A percentile compares a stretch with the other conserved stretches of the same genome.
phyloP scores from a whole-genome alignment of 305 asterid species.

The Plantago coronopus region DNA sequence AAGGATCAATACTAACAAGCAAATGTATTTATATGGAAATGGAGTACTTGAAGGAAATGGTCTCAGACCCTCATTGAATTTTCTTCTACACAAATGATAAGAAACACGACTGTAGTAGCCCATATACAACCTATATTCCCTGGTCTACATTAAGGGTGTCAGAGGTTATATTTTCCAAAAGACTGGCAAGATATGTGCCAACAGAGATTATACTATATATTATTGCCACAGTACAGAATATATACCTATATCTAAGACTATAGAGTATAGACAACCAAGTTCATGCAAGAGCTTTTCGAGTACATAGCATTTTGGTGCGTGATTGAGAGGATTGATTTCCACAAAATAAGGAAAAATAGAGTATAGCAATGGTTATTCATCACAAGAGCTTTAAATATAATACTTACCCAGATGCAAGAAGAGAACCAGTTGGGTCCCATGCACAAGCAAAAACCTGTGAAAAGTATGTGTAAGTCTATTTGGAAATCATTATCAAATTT shows the following conservation, averaged over 20 bases:
- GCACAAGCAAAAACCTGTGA: constrained; percentile 96
- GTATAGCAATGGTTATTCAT: constrained; percentile 13
- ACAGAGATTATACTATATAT: background rate
- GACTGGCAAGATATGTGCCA: background rate
- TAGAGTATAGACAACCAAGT: background rate
- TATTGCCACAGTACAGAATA: background rate
- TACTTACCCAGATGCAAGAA: constrained; percentile 96
- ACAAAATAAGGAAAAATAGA: constrained; percentile 7
- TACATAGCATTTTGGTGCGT: background rate
- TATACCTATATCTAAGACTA: background rate
- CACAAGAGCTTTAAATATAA: constrained; percentile 5
- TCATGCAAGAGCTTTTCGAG: background rate
- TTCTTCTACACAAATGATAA: background rate
- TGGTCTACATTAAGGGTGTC: background rate
- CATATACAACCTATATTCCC: too few species aligned
- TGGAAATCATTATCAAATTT: constrained; percentile 17
- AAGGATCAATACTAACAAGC: background rate
- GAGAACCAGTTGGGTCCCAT: constrained; percentile 87
- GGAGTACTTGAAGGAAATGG: background rate
- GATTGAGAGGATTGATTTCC: constrained; percentile 16
- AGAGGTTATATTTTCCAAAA: background rate
- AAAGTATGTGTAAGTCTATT: constrained; percentile 22
- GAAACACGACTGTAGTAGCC: background rate
- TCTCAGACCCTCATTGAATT: background rate
- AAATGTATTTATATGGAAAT: background rate